Conservation (phyloP, 2,329 filamentous ascomycete genomes). For the Tolypocladium inflatum region DNA sequence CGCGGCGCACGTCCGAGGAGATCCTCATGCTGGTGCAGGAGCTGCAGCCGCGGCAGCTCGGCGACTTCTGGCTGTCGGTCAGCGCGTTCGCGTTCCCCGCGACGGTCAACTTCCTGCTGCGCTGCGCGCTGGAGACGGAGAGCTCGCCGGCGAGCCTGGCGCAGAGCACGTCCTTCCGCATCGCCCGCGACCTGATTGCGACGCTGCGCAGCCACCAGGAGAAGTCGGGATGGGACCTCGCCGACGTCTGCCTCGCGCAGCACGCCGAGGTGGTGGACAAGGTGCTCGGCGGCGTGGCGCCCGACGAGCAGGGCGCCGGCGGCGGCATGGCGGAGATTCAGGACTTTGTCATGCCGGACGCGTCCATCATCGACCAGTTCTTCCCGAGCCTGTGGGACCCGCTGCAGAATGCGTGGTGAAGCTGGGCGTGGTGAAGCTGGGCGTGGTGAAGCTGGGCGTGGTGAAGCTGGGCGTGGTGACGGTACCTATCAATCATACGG, state of each 20-base stretch:
- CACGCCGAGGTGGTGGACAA: conserved; percentile 38
- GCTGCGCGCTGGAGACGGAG: conserved; percentile 35
- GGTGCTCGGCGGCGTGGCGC: conserved; percentile 19
- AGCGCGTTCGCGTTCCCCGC: conserved; percentile 37
- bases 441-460: conserved; percentile 10
- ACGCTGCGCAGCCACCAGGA: conserved; percentile 29
- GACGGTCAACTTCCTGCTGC: conserved; percentile 38
- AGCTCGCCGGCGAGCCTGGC: conserved; percentile 22
- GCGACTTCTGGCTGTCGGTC: conserved; percentile 41
- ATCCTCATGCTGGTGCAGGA: conserved; percentile 38
- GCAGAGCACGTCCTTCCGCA: conserved; percentile 28
- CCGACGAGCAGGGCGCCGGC: conserved; percentile 9
- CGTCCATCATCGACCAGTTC: conserved; percentile 23
- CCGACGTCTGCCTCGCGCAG: conserved; percentile 37
- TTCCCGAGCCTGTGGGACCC: conserved; percentile 26
- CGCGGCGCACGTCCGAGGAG: conserved; percentile 35
- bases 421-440: neutral
- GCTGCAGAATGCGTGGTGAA: conserved; percentile 22
- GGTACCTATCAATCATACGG: neutral
- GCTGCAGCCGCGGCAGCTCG: conserved; percentile 29
- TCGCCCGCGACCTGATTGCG: conserved; percentile 31
- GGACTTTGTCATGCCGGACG: conserved; percentile 20
- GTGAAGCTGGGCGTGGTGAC: conserved; percentile 5
- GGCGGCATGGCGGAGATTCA: conserved; percentile 10
- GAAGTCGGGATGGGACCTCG: conserved; percentile 36